Evolutionary conservation across 2,329 filamentous ascomycete genomes (phyloP).

Genomic region (Elsinoe perseae): DNA sequence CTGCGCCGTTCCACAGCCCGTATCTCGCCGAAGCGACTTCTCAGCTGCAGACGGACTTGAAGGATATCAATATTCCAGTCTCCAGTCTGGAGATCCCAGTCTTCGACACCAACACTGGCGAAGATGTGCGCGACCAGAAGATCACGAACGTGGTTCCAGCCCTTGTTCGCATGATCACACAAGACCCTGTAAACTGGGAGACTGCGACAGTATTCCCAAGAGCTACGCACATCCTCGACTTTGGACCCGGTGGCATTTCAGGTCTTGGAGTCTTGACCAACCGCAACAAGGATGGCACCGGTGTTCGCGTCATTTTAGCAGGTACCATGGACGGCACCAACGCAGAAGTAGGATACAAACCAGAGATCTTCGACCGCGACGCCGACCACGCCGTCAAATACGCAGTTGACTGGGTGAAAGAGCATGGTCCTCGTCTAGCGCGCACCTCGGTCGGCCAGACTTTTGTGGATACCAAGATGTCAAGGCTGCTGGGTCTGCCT

Average conservation of each 20-base stretch:
- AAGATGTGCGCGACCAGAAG: constrained; percentile 66
- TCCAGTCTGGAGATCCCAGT: constrained; percentile 73
- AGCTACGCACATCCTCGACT: constrained; percentile 92
- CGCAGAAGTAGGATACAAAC: constrained; percentile 90
- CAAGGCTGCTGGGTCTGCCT: constrained; percentile 71
- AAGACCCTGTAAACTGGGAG: constrained; percentile 93
- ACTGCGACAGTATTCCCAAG: constrained; percentile 82
- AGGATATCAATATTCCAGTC: constrained; percentile 67
- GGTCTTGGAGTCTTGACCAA: constrained; percentile 93
- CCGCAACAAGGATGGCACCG: constrained; percentile 97
- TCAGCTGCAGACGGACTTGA: constrained; percentile 79
- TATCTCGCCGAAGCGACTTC: constrained; percentile 77
- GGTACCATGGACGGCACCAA: constrained; percentile 89
- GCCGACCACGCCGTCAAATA: constrained; percentile 91
- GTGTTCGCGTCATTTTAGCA: constrained; percentile 90
- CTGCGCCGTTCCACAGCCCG: constrained; percentile 94
- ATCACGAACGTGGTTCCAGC: constrained; percentile 72
- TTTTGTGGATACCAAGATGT: constrained; percentile 96
- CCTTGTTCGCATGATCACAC: constrained; percentile 86
- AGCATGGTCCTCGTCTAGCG: constrained; percentile 85
- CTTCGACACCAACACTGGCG: constrained; percentile 81
- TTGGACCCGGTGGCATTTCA: constrained; percentile 93
- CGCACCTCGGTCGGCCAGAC: constrained; percentile 84
- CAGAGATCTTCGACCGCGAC: constrained; percentile 93
- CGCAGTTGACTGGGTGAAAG: constrained; percentile 94